These are phyloP conservation scores for Stylosanthes scabra DNA, from an alignment of 331 rosid genomes.

Conservation along the genomic window DNA sequence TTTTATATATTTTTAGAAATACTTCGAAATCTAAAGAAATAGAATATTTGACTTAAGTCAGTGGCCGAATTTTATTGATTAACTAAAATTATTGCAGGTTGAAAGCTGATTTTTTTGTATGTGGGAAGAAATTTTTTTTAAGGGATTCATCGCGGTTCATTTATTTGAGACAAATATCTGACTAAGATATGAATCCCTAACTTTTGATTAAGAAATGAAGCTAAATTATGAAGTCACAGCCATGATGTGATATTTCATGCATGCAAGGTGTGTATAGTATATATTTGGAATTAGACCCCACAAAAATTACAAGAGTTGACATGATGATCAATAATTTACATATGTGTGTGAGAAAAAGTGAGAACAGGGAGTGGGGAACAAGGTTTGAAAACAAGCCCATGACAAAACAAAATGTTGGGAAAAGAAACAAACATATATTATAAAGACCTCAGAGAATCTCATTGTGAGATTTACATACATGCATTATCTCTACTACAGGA, in stretches of 20 bases:
- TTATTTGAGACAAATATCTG: constrained; percentile 19
- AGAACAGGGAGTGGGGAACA: constrained; percentile 40
- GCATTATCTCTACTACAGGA: constrained; percentile 8
- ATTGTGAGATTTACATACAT: constrained; percentile 31
- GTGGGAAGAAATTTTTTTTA: too few relatives aligned
- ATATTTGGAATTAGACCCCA: constrained; percentile 13
- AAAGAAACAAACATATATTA: constrained; percentile 33
- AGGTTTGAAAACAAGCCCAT: constrained; percentile 43
- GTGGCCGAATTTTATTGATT: too few relatives aligned
- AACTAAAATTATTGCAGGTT: too few relatives aligned
- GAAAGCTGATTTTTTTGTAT: too few relatives aligned
- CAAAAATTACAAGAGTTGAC: constrained; percentile 32
- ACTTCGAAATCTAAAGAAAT: too few relatives aligned
- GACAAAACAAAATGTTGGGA: constrained; percentile 40
- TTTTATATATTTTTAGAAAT: too few relatives aligned
- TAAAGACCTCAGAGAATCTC: constrained; percentile 24
- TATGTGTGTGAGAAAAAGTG: constrained; percentile 23
- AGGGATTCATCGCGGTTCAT: not conserved
- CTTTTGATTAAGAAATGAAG: not conserved
- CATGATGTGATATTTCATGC: not conserved
- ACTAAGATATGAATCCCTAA: not conserved
- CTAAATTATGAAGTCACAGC: too few relatives aligned
- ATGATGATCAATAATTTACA: constrained; percentile 11
- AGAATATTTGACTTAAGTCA: too few relatives aligned
- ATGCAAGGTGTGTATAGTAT: not conserved